Evolutionary conservation across 192 early-diverging fungal species (phyloP).

Genomic region (Coemansia sp.): DNA sequence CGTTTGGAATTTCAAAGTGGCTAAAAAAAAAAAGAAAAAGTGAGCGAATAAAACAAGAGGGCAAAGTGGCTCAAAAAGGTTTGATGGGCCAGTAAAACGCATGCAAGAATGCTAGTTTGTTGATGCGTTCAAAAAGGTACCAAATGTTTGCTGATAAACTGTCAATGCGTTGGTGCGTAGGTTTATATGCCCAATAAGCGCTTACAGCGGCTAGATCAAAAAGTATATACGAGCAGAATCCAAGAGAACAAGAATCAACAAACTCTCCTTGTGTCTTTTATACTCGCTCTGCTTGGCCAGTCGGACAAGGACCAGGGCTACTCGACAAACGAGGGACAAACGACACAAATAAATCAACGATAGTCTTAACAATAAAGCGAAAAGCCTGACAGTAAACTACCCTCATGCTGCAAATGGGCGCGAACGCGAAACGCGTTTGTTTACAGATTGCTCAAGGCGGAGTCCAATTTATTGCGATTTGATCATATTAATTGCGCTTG

Average conservation of each 20-base stretch:
- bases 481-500: constrained; percentile 14
- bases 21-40: neutral
- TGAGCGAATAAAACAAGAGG: neutral
- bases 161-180: neutral
- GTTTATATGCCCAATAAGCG: too few species aligned
- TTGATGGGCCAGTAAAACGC: neutral
- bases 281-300: too few species aligned
- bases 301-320: too few species aligned
- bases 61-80: neutral
- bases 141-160: neutral
- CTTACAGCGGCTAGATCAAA: too few species aligned
- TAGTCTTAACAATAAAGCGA: too few species aligned
- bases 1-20: neutral
- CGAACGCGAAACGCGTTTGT: neutral
- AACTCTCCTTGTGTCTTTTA: too few species aligned
- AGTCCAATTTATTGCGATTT: neutral
- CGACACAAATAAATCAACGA: too few species aligned
- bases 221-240: too few species aligned
- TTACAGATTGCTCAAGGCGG: neutral
- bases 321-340: too few species aligned
- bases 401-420: neutral
- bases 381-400: too few species aligned
- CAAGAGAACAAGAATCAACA: too few species aligned
- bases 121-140: neutral
- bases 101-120: constrained; percentile 3